Evolutionary conservation across 2,329 filamentous ascomycete species (phyloP), one percentile per base, ranked within the genome.

Genomic region (Arachnomyces sp.): DNA sequence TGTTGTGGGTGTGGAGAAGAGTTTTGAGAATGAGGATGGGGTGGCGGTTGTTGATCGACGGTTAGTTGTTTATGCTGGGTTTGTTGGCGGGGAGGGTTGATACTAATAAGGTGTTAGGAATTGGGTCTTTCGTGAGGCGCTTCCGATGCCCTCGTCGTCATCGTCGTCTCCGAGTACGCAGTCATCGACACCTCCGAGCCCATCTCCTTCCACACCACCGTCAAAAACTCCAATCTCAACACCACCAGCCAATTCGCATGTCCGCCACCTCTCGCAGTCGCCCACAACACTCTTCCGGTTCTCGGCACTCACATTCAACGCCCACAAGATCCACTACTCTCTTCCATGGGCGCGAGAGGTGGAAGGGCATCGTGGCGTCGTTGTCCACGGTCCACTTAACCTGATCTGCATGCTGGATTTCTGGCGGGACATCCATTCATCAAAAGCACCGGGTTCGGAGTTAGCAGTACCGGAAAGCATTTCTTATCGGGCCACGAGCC

Each of bases 1-100:
- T 0, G 67, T 82, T 1, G 79, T 82, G 0, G 69, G 77, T 1
- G 73, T 83, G 0, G 71, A 78, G 56, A 82, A 82, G 60, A 67
- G 71, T 43, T 74, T 78, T 41, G 64, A 67, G 52, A 72, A 71
- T 29, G 64, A 67, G 4, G 49, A 65, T 14, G 77, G 75, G 0
- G 48, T 75, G 33, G 68, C 68, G 0, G 49, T 82, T 18, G 55
- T 72, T 28, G 79, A 82, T 55, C 63, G 64, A 48, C 65, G 79
- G 63, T 73, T 46, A 35, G 53, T 31, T 33, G 20, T 25, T 25
- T 25, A 5, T 25, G 20, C 20, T 25, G 20, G 20, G 9, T 25
- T 9, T 38, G 28, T n/a, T n/a, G n/a, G n/a, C n/a, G n/a, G n/a
- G n/a, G n/a, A n/a, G n/a, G n/a, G n/a, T n/a, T n/a, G n/a, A n/a